Conservation (phyloP, 2,329 filamentous ascomycete species). For the Xylaria sp. region DNA sequence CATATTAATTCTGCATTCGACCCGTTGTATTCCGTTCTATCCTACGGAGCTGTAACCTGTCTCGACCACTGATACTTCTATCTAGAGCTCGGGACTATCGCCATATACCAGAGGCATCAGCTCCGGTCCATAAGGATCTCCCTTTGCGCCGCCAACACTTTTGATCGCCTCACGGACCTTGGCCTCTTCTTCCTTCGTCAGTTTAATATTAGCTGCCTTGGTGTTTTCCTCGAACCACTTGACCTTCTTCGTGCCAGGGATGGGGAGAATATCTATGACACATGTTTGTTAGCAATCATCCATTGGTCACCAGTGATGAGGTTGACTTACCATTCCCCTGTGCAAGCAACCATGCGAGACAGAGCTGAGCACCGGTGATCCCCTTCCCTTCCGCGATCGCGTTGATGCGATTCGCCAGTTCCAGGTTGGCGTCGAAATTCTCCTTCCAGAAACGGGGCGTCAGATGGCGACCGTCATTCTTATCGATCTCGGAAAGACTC, state of each 20-base stretch:
- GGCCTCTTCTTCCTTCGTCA: conserved; percentile 34
- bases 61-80: neutral
- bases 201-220: conserved; percentile 29
- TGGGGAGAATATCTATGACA: conserved; percentile 41
- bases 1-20: neutral
- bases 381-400: conserved; percentile 31
- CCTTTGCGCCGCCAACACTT: conserved; percentile 22
- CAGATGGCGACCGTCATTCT: conserved; percentile 35
- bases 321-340: conserved; percentile 37
- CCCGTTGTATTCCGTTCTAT: no score
- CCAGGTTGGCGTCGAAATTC: conserved; percentile 47
- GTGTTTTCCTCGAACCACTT: conserved; percentile 34
- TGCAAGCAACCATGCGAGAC: conserved; percentile 48
- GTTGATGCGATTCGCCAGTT: conserved; percentile 28
- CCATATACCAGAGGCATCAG: conserved; percentile 15
- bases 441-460: conserved; percentile 41
- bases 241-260: conserved; percentile 33
- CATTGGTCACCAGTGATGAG: neutral
- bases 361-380: conserved; percentile 46
- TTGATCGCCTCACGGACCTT: conserved; percentile 36
- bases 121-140: conserved; percentile 16
- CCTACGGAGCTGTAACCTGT: neutral
- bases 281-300: conserved; percentile 40
- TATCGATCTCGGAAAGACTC: conserved; percentile 39
- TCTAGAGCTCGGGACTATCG: conserved; percentile 22